Evolutionary conservation across 768 basidiomycete genomes (phyloP), one percentile per base, ranked within the genome.

Genomic region (Flagelloscypha sp.): DNA sequence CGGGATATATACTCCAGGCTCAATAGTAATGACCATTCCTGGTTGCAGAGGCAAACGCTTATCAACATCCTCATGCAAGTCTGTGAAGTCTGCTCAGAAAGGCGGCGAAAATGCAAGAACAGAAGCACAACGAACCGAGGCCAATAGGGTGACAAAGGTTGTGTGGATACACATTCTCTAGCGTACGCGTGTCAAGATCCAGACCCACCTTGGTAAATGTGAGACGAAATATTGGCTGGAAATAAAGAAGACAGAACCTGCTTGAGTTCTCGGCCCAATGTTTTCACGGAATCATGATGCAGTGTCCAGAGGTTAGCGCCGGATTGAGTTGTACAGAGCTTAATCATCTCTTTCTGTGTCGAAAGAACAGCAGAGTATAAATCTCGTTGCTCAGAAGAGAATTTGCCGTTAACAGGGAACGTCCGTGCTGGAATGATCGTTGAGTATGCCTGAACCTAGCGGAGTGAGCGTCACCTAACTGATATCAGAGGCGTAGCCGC

Each of bases 401-500:
- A 98, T 17, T 53, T 65, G 2, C 93, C 93, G 1, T 79, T 79
- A 12, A 74, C 81, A 2, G 95, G 95, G 53, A 77, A 99, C 7
- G 92, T 90, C 23, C 86, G 83, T 13, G 87, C 84, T 88, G 18
- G 18, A 22, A 47, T 33, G 28, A 46, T 13, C 31, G 13, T 27
- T 33, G 30, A 43, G 32, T 30, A 10, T 40, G 23, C 12, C 16
- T 2, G 10, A 28, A 28, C 13, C 24, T 28, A 13, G 19, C 18
- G 36, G 25, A 31, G 22, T 21, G 30, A 8, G 22, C n/a, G 13
- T 36, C 15, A 33, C 20, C 76, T 42, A 43, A 86, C 86, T 94
- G 47, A 97, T 93, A 53, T 98, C 94, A 30, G 88, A 89, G 6
- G 90, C 88, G 49, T 97, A 97, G 24, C 88, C 88, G 42, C 86